Evolutionary conservation across 805 yeast species (phyloP).

Genomic region (Brettanomyces anomalus): DNA sequence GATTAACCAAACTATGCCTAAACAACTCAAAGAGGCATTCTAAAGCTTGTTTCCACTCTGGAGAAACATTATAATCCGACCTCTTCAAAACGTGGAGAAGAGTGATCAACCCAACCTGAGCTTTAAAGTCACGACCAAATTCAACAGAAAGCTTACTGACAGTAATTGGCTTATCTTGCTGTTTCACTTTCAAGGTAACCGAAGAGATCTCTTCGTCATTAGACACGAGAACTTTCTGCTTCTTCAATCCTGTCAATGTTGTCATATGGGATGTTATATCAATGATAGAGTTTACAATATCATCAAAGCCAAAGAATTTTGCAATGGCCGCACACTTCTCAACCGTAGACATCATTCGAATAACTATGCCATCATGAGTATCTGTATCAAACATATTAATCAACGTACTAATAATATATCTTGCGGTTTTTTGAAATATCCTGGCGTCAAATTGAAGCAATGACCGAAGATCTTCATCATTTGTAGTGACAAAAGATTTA

Average conservation of each 20-base stretch:
- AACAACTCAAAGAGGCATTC: conserved; percentile 55
- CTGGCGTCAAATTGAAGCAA: conserved; percentile 57
- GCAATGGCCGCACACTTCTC: conserved; percentile 82
- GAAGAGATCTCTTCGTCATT: conserved; percentile 34
- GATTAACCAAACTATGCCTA: conserved; percentile 63
- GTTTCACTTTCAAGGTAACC: conserved; percentile 40
- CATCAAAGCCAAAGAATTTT: conserved; percentile 45
- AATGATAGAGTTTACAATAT: conserved; percentile 58
- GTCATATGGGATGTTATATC: conserved; percentile 61
- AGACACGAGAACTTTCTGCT: conserved; percentile 20
- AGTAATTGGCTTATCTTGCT: conserved; percentile 44
- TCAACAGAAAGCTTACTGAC: conserved; percentile 76
- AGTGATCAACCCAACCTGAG: conserved; percentile 82
- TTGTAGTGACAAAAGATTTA: conserved; percentile 7
- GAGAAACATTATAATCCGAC: conserved; percentile 39
- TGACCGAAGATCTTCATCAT: conserved; percentile 12
- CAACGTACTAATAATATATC: conserved; percentile 60
- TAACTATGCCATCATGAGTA: conserved; percentile 79
- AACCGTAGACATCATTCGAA: conserved; percentile 78
- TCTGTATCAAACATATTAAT: conserved; percentile 80
- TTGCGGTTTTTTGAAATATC: conserved; percentile 57
- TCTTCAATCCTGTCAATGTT: conserved; percentile 41
- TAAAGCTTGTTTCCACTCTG: conserved; percentile 51
- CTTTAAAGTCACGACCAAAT: conserved; percentile 86
- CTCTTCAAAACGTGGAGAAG: conserved; percentile 67